phyloP scores from a whole-genome alignment of 2,329 filamentous ascomycete species.

The Coniochaeta sp. region DNA sequence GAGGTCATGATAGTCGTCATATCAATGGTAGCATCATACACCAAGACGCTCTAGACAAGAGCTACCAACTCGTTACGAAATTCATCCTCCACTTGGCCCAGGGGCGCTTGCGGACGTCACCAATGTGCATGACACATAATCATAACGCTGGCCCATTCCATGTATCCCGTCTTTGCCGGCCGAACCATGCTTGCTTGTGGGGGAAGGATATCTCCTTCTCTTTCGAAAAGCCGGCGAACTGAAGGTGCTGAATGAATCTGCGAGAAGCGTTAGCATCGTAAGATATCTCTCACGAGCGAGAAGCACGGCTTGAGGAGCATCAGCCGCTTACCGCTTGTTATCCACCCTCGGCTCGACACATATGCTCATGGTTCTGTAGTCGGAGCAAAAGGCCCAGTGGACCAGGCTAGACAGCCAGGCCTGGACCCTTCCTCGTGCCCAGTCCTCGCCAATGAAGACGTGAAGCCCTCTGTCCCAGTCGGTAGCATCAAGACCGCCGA shows the following conservation, averaged over 20 bases:
- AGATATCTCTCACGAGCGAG: not conserved
- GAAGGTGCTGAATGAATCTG: constrained; percentile 65
- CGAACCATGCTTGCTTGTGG: constrained; percentile 86
- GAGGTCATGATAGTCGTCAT: not conserved
- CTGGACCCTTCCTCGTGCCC: constrained; percentile 75
- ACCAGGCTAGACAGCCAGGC: constrained; percentile 79
- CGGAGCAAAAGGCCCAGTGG: constrained; percentile 76
- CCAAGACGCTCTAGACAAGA: no score
- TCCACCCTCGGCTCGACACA: constrained; percentile 87
- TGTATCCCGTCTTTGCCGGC: constrained; percentile 70
- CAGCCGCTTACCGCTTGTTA: constrained; percentile 65
- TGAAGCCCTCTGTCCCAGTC: constrained; percentile 89
- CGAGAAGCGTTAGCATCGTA: not conserved
- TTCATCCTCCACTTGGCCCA: not conserved
- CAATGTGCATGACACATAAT: constrained; percentile 4
- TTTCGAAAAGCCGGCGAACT: constrained; percentile 72
- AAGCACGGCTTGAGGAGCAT: not conserved
- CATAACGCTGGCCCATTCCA: constrained; percentile 66
- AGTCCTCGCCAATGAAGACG: constrained; percentile 84
- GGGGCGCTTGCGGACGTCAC: not conserved
- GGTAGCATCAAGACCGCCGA: constrained; percentile 49
- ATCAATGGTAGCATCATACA: not conserved
- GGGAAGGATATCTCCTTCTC: constrained; percentile 81
- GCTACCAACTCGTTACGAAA: not conserved
- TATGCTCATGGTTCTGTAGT: constrained; percentile 74